Evolutionary conservation across 163 green algal genomes (phyloP).

Genomic region (Scenedesmus sp.): DNA sequence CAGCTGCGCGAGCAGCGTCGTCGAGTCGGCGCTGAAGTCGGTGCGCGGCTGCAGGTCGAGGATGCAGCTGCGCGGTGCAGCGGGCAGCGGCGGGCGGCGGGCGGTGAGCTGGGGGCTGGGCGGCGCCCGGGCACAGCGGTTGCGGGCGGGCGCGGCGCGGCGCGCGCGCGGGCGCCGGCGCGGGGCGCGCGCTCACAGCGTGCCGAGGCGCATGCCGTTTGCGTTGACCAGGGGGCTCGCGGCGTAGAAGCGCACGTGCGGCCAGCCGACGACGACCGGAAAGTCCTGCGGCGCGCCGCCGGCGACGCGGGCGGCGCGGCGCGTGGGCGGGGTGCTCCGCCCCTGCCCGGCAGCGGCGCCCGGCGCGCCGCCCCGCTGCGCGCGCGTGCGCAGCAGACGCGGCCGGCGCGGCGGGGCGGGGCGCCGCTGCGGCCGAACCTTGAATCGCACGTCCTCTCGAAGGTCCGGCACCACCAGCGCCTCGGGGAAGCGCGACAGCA

Average conservation of each 20-base stretch:
- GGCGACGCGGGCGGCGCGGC: no score
- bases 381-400: no score
- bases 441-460: slow-evolving; percentile 71
- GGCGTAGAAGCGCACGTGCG: slow-evolving; percentile 73
- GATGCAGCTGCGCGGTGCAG: slow-evolving; percentile 63
- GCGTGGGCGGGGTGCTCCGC: no score
- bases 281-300: no score
- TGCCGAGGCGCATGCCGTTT: slow-evolving; percentile 61
- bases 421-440: no score
- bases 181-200: slow-evolving; percentile 59
- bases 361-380: no score
- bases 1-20: slow-evolving; percentile 75
- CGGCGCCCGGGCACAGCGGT: not conserved
- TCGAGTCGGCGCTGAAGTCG: slow-evolving; percentile 64
- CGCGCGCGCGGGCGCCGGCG: not conserved
- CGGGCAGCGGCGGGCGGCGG: no score
- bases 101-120: not conserved
- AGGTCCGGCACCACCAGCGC: slow-evolving; percentile 74
- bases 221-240: slow-evolving; percentile 62
- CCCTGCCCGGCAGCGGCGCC: no score
- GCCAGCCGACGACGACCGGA: slow-evolving; percentile 57
- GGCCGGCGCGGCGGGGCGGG: no score
- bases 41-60: slow-evolving; percentile 70
- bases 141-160: no score
- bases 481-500: slow-evolving; percentile 72